These are phyloP conservation scores for Dendrobium huoshanense DNA, from an alignment of 106 monocot species.

Conservation along the genomic window DNA sequence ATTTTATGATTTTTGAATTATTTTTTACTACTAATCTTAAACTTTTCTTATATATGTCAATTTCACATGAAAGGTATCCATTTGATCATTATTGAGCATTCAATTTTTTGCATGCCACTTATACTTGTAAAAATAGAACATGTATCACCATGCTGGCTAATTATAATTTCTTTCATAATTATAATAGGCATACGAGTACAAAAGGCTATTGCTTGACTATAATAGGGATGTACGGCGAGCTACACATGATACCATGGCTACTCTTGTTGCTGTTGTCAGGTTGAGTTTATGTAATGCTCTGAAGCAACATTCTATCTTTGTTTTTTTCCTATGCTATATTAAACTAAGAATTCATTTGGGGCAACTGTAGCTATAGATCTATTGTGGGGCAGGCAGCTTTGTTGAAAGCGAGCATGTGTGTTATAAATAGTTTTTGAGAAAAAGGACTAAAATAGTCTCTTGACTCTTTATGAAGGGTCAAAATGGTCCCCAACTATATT, in stretches of 20 bases:
- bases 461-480: too few species aligned
- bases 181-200: conserved; percentile 92
- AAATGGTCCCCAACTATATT: too few species aligned
- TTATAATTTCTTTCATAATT: neutral
- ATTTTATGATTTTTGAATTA: neutral
- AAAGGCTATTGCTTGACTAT: conserved; percentile 82
- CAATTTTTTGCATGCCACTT: neutral
- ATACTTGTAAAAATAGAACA: neutral
- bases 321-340: neutral
- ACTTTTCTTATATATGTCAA: neutral
- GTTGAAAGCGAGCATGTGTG: too few species aligned
- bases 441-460: too few species aligned
- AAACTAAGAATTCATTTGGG: neutral
- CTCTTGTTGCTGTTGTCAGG: conserved; percentile 65
- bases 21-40: neutral
- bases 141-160: neutral
- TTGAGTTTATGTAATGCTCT: conserved; percentile 20
- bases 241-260: conserved; percentile 84
- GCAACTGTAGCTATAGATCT: too few species aligned
- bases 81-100: neutral
- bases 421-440: too few species aligned
- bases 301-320: neutral
- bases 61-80: neutral
- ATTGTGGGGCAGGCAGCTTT: too few species aligned
- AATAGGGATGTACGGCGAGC: conserved; percentile 86